Conservation (phyloP, 176 grass and related monocot genomes). For the Metroxylon sagu region DNA sequence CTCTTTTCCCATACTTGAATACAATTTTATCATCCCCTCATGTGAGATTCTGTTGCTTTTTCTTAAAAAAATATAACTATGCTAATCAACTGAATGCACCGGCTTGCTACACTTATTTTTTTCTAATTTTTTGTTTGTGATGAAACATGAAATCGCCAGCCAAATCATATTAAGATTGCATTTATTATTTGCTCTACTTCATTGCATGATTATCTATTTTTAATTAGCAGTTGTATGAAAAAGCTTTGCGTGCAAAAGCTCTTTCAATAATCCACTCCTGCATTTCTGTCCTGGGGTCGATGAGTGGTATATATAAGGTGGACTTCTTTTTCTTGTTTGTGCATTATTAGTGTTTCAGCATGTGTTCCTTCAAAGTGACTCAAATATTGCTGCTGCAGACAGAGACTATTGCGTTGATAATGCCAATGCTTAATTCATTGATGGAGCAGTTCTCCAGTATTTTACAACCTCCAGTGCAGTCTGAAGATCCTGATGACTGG, state of each 20-base stretch:
- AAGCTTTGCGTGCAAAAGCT: conserved; percentile 73
- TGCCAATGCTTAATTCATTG: conserved; percentile 64
- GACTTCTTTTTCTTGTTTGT: conserved; percentile 4
- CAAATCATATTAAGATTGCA: neutral
- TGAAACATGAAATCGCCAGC: too few species aligned
- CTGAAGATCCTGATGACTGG: conserved; percentile 91
- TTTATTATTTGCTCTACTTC: neutral
- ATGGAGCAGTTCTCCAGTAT: conserved; percentile 71
- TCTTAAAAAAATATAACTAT: too few species aligned
- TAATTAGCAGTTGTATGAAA: conserved; percentile 69
- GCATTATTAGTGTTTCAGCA: neutral
- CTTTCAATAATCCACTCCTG: conserved; percentile 83
- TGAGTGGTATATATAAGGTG: conserved; percentile 95
- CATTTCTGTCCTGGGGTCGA: conserved; percentile 90
- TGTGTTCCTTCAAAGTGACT: conserved; percentile 14
- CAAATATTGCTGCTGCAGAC: conserved; percentile 38
- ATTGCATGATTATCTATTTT: conserved; percentile 27
- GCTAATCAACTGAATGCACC: too few species aligned
- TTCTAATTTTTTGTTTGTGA: too few species aligned
- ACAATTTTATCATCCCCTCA: conserved; percentile 76
- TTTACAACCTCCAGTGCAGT: conserved; percentile 61
- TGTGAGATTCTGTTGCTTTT: conserved; percentile 30
- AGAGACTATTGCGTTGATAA: conserved; percentile 69
- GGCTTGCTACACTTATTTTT: too few species aligned
- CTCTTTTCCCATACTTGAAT: conserved; percentile 70